These are phyloP conservation scores for Lojkania enalia DNA, from an alignment of 2,329 filamentous ascomycete genomes.

Conservation along the genomic window DNA sequence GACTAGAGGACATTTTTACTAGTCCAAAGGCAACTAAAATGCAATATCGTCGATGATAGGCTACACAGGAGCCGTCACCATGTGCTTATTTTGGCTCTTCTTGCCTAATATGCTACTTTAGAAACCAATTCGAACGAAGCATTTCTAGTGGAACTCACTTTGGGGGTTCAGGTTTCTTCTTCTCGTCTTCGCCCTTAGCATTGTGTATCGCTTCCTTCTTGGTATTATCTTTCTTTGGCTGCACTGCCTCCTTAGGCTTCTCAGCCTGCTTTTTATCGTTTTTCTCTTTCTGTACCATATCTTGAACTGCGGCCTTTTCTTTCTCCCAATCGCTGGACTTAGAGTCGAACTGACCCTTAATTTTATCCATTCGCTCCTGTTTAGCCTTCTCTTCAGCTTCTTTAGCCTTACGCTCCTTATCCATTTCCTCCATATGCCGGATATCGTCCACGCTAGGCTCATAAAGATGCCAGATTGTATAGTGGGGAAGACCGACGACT, in stretches of 20 bases:
- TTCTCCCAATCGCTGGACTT: slow-evolving; percentile 82
- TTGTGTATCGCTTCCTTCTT: slow-evolving; percentile 18
- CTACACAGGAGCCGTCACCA: no score
- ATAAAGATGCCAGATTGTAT: slow-evolving; percentile 99
- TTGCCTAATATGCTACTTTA: no score
- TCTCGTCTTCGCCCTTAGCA: slow-evolving; percentile 20
- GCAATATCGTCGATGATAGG: no score
- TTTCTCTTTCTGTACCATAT: slow-evolving; percentile 63
- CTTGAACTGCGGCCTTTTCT: slow-evolving; percentile 79
- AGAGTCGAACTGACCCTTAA: slow-evolving; percentile 80
- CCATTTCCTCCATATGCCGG: slow-evolving; percentile 98
- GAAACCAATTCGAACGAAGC: no score
- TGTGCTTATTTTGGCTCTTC: no score
- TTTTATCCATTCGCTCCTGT: slow-evolving; percentile 72
- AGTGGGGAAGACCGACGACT: slow-evolving; percentile 93
- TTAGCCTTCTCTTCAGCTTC: slow-evolving; percentile 80
- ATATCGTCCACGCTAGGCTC: slow-evolving; percentile 98
- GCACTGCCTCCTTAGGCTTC: slow-evolving; percentile 47
- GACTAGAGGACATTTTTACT: no score
- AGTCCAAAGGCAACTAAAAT: no score
- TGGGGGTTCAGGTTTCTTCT: slow-evolving; percentile 18
- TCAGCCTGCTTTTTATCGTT: slow-evolving; percentile 42
- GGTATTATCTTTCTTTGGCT: slow-evolving; percentile 25
- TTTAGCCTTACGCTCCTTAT: slow-evolving; percentile 76
- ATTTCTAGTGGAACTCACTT: no score